Evolutionary conservation across 371 early-diverging fungal genomes (phyloP).

Genomic region (Mortierella sp.): DNA sequence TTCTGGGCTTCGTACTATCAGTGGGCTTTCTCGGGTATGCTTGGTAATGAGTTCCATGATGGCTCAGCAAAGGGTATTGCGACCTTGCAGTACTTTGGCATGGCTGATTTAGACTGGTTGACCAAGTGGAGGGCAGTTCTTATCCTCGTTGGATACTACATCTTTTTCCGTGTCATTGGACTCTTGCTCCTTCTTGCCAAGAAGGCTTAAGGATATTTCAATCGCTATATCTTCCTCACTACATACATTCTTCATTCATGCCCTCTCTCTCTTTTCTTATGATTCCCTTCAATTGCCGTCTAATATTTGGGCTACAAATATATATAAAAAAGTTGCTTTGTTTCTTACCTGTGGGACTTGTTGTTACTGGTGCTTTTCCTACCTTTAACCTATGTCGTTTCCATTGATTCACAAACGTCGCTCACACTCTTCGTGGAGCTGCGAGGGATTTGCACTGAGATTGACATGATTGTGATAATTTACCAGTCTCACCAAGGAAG

Average conservation of each 20-base stretch:
- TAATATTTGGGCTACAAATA: neutral
- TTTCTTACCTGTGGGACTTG: no score
- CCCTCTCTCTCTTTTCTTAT: neutral
- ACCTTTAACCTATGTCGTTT: no score
- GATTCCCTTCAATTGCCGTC: neutral
- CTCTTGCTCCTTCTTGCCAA: slow-evolving; percentile 45
- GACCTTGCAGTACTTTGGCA: slow-evolving; percentile 43
- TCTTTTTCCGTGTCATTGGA: slow-evolving; percentile 49
- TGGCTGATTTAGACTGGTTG: slow-evolving; percentile 44
- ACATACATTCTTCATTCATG: neutral
- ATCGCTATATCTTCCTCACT: neutral
- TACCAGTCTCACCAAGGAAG: no score
- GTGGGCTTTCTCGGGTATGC: slow-evolving; percentile 50
- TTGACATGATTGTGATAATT: no score
- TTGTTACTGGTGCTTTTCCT: no score
- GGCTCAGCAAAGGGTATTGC: slow-evolving; percentile 33
- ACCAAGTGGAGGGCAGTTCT: slow-evolving; percentile 51
- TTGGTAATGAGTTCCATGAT: slow-evolving; percentile 45
- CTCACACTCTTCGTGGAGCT: no score
- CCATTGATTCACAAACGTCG: no score
- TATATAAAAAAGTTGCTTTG: neutral
- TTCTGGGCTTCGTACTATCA: slow-evolving; percentile 58
- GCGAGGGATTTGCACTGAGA: no score
- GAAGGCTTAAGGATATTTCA: slow-evolving; percentile 32
- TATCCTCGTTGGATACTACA: slow-evolving; percentile 44